Conservation (phyloP, 2,329 filamentous ascomycete genomes). For the Cryphonectria radicalis region DNA sequence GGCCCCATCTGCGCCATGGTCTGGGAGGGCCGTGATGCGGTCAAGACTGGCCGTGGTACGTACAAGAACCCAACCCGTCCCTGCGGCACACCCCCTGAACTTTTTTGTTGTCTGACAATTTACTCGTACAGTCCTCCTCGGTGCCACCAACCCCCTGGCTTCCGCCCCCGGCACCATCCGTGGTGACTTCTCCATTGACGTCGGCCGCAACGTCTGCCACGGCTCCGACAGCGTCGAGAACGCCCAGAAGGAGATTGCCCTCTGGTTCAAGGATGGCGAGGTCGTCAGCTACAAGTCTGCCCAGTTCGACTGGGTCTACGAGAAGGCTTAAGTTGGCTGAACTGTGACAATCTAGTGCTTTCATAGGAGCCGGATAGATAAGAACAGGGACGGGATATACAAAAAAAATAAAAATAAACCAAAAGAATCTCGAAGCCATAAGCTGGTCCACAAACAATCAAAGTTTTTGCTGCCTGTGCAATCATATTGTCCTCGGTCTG, state of each 20-base stretch:
- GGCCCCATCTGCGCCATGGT: constrained; percentile 99
- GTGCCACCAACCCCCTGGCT: constrained; percentile 97
- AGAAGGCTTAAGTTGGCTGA: constrained; percentile 67
- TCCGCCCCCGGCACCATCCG: constrained; percentile 98
- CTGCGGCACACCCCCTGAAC: no score
- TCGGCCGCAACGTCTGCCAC: constrained; percentile 69
- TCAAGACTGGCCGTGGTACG: constrained; percentile 95
- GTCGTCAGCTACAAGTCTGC: constrained; percentile 82
- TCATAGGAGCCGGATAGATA: constrained; percentile 28
- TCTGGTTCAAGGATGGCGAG: constrained; percentile 96
- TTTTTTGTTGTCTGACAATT: constrained; percentile 26
- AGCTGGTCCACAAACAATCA: not conserved
- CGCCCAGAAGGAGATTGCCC: constrained; percentile 98
- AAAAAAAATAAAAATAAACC: not conserved
- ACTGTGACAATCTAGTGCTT: not conserved
- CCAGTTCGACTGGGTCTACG: constrained; percentile 94
- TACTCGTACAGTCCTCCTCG: constrained; percentile 72
- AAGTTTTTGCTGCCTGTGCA: no score
- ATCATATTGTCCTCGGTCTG: not conserved
- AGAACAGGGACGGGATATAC: constrained; percentile 31
- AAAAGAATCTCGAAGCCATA: not conserved
- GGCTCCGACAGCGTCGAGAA: constrained; percentile 98
- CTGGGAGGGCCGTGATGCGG: constrained; percentile 98
- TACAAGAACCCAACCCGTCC: constrained; percentile 32
- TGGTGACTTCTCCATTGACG: constrained; percentile 81